phyloP scores from a whole-genome alignment of 164 flowering plant species.

The Tetracentron sinense region DNA sequence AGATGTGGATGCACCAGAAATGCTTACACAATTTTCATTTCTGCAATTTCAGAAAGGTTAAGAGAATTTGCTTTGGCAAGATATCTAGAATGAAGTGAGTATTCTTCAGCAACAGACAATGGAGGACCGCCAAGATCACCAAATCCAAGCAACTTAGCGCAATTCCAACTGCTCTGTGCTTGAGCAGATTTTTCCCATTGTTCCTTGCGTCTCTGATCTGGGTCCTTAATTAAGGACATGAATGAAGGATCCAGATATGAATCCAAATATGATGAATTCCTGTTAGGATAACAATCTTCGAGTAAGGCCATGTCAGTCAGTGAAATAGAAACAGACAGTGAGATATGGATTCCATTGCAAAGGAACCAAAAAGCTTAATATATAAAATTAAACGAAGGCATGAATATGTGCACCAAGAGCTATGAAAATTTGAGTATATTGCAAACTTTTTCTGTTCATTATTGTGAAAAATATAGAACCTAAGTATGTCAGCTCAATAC shows the following conservation, averaged over 20 bases:
- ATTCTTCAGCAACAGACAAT: slow-evolving; percentile 87
- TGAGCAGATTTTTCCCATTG: slow-evolving; percentile 89
- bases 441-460: too few relatives aligned
- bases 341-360: not conserved
- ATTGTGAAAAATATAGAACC: too few relatives aligned
- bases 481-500: too few relatives aligned
- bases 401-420: too few relatives aligned
- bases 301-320: slow-evolving; percentile 1
- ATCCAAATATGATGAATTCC: slow-evolving; percentile 77
- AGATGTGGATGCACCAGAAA: not conserved
- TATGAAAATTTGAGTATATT: too few relatives aligned
- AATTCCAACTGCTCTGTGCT: slow-evolving; percentile 71
- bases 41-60: slow-evolving; percentile 96
- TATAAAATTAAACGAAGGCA: too few relatives aligned
- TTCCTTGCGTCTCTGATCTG: slow-evolving; percentile 88
- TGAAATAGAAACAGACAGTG: not conserved
- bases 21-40: slow-evolving; percentile 98
- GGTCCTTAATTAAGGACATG: slow-evolving; percentile 92
- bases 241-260: slow-evolving; percentile 95
- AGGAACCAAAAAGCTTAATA: not conserved
- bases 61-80: slow-evolving; percentile 93
- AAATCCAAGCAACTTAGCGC: slow-evolving; percentile 87
- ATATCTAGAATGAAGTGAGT: slow-evolving; percentile 94
- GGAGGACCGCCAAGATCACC: slow-evolving; percentile 95
- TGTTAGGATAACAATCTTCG: slow-evolving; percentile 22